A percentile compares a stretch with the other conserved stretches of the same genome.
phyloP scores from a whole-genome alignment of 345 rosid species.

The Xanthoceras sorbifolium region DNA sequence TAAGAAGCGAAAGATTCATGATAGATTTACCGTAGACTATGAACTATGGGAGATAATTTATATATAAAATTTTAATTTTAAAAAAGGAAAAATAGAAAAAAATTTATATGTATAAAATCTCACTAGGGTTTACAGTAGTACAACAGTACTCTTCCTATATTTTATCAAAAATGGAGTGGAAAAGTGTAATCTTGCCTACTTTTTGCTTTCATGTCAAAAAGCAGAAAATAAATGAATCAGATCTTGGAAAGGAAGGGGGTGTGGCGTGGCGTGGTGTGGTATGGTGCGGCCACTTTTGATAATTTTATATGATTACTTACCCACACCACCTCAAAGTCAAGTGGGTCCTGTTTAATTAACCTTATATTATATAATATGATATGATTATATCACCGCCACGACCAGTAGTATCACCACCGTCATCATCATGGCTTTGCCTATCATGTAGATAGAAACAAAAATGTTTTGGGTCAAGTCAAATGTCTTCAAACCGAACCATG shows the following conservation, averaged over 20 bases:
- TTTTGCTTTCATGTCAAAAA: background rate
- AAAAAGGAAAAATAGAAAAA: too few species aligned
- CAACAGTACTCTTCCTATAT: too few species aligned
- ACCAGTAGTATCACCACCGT: slow-evolving; percentile 23
- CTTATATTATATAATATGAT: slow-evolving; percentile 31
- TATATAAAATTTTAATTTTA: background rate
- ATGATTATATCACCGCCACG: slow-evolving; percentile 21
- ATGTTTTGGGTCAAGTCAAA: slow-evolving; percentile 25
- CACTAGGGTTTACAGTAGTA: too few species aligned
- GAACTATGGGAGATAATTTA: too few species aligned
- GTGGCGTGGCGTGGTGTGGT: slow-evolving; percentile 2
- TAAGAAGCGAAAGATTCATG: too few species aligned
- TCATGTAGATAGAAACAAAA: slow-evolving; percentile 20
- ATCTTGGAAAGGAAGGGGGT: background rate
- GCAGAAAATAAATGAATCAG: background rate
- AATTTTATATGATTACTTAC: slow-evolving; percentile 28
- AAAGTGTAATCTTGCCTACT: too few species aligned
- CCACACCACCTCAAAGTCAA: slow-evolving; percentile 19
- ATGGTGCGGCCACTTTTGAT: slow-evolving; percentile 20
- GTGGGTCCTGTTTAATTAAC: slow-evolving; percentile 22
- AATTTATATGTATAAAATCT: too few species aligned
- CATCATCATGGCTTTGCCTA: background rate
- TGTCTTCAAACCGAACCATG: background rate
- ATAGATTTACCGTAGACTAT: too few species aligned
- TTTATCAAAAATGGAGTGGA: too few species aligned